Percentiles rank a stretch among this genome's conserved stretches.
Conservation (phyloP, 2,329 filamentous ascomycete genomes). For the Colletotrichum horii region DNA sequence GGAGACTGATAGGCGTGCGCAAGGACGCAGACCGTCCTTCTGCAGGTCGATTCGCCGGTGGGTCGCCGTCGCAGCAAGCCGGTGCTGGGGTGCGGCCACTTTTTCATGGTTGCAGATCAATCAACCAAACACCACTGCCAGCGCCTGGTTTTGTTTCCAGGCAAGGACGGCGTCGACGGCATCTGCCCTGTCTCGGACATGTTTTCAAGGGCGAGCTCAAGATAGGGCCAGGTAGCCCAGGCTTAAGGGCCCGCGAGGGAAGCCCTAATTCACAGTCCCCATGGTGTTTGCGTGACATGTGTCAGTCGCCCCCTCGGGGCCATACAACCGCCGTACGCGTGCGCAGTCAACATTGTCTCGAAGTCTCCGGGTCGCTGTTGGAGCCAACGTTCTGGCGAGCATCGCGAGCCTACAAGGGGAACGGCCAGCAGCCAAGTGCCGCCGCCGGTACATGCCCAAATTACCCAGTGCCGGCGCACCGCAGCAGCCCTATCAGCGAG, state of each 20-base stretch:
- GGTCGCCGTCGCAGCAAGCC: neutral
- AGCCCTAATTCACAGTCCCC: neutral
- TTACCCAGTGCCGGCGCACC: neutral
- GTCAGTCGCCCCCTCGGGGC: neutral
- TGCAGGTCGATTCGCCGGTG: neutral
- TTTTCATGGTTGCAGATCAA: constrained; percentile 8
- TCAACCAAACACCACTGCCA: neutral
- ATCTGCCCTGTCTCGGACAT: constrained; percentile 9
- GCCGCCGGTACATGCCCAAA: neutral
- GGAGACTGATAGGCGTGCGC: neutral
- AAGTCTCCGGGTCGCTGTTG: neutral
- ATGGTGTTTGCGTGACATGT: constrained; percentile 11
- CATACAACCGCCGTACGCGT: neutral
- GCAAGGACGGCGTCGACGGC: neutral
- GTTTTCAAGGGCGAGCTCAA: neutral
- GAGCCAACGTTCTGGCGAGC: neutral
- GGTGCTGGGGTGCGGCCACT: neutral
- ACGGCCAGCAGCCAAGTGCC: neutral
- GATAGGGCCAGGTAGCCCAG: neutral
- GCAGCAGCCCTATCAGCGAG: neutral
- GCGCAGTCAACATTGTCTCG: neutral
- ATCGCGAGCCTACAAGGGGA: neutral
- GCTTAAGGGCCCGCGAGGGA: neutral
- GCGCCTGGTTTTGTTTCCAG: constrained; percentile 1
- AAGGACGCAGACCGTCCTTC: neutral